These are phyloP conservation scores for Angophora floribunda DNA, from an alignment of 345 rosid genomes.

Conservation along the genomic window DNA sequence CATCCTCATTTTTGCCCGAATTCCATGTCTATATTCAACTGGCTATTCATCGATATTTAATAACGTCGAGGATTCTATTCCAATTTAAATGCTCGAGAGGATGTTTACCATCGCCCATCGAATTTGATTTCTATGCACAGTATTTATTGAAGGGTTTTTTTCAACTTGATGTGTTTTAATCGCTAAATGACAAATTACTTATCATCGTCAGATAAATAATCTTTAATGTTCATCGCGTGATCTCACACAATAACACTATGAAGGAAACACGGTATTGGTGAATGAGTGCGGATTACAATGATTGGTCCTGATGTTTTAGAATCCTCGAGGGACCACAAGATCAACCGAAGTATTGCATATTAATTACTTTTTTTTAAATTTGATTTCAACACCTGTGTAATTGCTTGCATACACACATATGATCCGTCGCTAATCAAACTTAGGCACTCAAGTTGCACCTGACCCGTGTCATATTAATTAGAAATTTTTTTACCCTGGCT, in stretches of 20 bases:
- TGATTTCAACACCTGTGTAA: background rate
- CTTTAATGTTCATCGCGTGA: too few species aligned
- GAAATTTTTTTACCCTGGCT: accelerated
- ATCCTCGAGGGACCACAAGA: too few species aligned
- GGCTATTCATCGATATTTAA: background rate
- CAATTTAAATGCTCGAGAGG: background rate
- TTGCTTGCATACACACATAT: background rate
- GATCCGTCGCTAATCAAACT: background rate
- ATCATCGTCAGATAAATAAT: too few species aligned
- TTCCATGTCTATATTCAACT: background rate
- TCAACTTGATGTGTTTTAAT: too few species aligned
- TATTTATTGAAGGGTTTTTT: too few species aligned
- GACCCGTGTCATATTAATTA: accelerated
- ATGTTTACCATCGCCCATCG: accelerated
- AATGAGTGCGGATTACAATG: too few species aligned
- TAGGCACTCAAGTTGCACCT: accelerated
- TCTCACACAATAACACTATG: too few species aligned
- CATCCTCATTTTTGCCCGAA: background rate
- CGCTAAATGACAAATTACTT: background rate
- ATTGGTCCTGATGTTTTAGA: too few species aligned
- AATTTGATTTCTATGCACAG: accelerated
- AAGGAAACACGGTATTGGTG: too few species aligned
- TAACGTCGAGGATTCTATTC: background rate
- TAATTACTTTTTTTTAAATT: background rate
- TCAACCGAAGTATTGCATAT: too few species aligned